Percentiles rank a stretch among this genome's conserved stretches.
These are phyloP conservation scores for Parsonsia alboflavescens DNA, from an alignment of 257 asterid species.

Conservation along the genomic window DNA sequence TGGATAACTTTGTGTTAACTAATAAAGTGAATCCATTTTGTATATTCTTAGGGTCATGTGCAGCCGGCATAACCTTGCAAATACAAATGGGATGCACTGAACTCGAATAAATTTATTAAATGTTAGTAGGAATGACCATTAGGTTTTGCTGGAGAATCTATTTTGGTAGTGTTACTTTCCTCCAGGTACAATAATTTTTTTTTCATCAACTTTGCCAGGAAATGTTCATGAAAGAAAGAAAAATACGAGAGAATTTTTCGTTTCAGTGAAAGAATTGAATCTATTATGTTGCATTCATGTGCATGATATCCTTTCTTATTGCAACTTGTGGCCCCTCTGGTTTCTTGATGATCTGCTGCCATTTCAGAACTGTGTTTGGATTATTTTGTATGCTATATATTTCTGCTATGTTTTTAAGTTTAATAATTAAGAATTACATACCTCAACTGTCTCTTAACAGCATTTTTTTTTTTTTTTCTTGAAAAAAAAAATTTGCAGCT, in stretches of 20 bases:
- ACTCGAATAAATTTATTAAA: no score
- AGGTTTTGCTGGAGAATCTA: no score
- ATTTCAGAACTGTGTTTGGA: neutral
- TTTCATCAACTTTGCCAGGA: neutral
- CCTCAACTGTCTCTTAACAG: neutral
- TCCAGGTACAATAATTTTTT: neutral
- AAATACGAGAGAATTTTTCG: neutral
- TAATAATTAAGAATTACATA: neutral
- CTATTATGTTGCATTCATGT: neutral
- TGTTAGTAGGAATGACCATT: no score
- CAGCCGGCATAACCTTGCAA: no score
- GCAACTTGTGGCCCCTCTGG: no score
- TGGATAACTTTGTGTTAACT: neutral
- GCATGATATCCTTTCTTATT: no score
- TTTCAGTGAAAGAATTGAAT: neutral
- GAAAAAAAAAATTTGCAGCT: conserved; percentile 52
- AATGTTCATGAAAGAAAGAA: neutral
- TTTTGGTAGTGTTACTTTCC: neutral
- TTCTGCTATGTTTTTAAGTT: neutral
- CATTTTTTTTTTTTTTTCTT: no score
- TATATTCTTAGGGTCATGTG: neutral
- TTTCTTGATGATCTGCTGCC: neutral
- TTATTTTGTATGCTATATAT: neutral
- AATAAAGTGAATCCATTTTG: neutral
- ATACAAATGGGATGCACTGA: no score